These are phyloP conservation scores for Phlyctochytrium arcticum DNA, from an alignment of 192 early-diverging fungal species.

Conservation along the genomic window DNA sequence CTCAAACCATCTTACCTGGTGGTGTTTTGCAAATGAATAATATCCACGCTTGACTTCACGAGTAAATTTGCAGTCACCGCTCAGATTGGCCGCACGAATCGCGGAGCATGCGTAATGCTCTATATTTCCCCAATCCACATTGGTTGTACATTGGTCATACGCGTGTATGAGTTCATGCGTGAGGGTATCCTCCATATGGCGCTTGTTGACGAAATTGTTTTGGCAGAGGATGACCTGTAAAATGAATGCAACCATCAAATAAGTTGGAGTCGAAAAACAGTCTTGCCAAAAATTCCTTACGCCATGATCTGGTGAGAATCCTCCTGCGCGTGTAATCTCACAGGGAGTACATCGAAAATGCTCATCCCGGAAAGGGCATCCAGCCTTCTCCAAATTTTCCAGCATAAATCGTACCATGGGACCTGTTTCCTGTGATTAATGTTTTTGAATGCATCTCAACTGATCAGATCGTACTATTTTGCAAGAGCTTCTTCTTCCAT, in stretches of 20 bases:
- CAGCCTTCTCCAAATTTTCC: constrained; percentile 65
- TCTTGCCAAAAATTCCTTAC: constrained; percentile 6
- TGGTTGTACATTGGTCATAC: constrained; percentile 47
- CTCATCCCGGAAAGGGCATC: constrained; percentile 53
- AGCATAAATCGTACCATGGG: constrained; percentile 89
- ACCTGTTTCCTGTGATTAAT: too few species aligned
- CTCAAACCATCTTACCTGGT: constrained; percentile 28
- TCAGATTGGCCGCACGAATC: constrained; percentile 45
- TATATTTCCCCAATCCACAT: constrained; percentile 43
- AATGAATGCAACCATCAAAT: not conserved
- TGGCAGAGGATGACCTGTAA: constrained; percentile 74
- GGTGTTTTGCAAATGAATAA: constrained; percentile 42
- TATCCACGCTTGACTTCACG: constrained; percentile 40
- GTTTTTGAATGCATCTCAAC: too few species aligned
- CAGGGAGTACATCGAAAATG: constrained; percentile 80
- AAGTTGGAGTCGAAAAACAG: not conserved
- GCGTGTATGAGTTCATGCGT: constrained; percentile 77
- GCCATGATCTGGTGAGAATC: constrained; percentile 75
- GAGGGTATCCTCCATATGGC: constrained; percentile 88
- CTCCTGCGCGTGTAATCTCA: constrained; percentile 77
- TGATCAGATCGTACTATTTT: constrained; percentile 43
- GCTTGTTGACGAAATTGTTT: constrained; percentile 72
- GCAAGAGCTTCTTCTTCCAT: constrained; percentile 72
- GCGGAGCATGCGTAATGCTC: constrained; percentile 52
- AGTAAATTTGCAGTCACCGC: constrained; percentile 47